phyloP scores from a whole-genome alignment of 2,329 filamentous ascomycete genomes.

The Fusarium tupiense region DNA sequence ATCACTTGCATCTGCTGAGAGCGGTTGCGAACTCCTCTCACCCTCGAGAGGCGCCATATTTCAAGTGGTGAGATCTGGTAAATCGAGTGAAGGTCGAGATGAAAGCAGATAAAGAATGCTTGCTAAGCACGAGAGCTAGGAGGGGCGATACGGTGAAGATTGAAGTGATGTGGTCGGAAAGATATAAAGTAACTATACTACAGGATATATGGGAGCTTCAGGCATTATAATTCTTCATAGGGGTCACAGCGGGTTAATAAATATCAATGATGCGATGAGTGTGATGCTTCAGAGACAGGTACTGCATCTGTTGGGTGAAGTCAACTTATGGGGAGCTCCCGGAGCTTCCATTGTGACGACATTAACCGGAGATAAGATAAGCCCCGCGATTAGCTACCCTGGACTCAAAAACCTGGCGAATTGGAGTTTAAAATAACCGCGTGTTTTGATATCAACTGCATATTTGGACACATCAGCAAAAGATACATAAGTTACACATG shows the following conservation, averaged over 20 bases:
- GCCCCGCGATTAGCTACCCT: conserved; percentile 16
- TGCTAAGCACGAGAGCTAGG: conserved; percentile 32
- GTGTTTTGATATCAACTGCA: not conserved
- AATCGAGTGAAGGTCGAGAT: not conserved
- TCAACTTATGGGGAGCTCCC: conserved; percentile 16
- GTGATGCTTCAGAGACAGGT: conserved; percentile 4
- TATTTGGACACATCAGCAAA: not conserved
- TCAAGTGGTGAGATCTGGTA: not conserved
- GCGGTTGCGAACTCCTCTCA: conserved; percentile 14
- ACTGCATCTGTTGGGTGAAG: conserved; percentile 6
- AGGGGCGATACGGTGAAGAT: conserved; percentile 16
- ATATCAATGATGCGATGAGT: conserved; percentile 34
- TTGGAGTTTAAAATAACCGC: not conserved
- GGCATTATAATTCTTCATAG: not conserved
- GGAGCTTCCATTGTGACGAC: conserved; percentile 36
- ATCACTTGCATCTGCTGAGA: not conserved
- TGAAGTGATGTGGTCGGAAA: not conserved
- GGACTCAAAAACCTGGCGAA: not conserved
- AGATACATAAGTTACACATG: not conserved
- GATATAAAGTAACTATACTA: conserved; percentile 8
- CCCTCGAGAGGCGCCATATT: conserved; percentile 24
- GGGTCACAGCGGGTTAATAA: not conserved
- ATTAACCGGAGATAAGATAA: conserved; percentile 41
- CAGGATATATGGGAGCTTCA: not conserved
- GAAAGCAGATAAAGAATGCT: conserved; percentile 16